These are phyloP conservation scores for Zygoascus biomembranicola DNA, from an alignment of 805 yeast species.

Conservation along the genomic window DNA sequence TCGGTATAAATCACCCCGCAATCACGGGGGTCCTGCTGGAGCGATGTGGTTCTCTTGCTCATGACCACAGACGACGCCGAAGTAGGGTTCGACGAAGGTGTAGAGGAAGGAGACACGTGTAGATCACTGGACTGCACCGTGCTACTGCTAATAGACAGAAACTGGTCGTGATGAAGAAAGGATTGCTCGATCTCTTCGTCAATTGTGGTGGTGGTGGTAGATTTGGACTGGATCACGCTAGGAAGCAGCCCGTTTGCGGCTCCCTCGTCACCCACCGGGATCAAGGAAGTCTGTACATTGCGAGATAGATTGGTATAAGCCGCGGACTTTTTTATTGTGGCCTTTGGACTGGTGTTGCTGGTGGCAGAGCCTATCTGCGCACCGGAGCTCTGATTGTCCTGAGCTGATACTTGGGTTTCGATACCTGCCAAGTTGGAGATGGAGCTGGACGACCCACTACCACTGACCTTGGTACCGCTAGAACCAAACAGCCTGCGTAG, in stretches of 20 bases:
- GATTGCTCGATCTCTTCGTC: no score
- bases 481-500: neutral
- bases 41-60: neutral
- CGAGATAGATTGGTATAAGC: neutral
- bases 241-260: neutral
- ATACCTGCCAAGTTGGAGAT: no score
- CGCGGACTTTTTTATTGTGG: neutral
- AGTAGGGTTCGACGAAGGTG: neutral
- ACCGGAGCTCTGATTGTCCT: neutral
- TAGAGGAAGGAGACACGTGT: neutral
- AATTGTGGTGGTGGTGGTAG: no score
- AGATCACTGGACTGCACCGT: neutral
- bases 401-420: no score
- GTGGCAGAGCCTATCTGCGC: neutral
- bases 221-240: neutral
- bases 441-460: no score
- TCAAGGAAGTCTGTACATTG: neutral
- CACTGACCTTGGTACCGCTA: neutral
- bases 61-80: neutral
- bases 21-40: neutral
- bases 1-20: neutral
- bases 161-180: neutral
- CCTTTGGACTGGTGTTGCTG: neutral
- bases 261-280: neutral
- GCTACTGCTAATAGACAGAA: neutral